A percentile compares a stretch with the other conserved stretches of the same genome.
phyloP scores from a whole-genome alignment of 1,139 yeast species.

The Geotrichum reessii region DNA sequence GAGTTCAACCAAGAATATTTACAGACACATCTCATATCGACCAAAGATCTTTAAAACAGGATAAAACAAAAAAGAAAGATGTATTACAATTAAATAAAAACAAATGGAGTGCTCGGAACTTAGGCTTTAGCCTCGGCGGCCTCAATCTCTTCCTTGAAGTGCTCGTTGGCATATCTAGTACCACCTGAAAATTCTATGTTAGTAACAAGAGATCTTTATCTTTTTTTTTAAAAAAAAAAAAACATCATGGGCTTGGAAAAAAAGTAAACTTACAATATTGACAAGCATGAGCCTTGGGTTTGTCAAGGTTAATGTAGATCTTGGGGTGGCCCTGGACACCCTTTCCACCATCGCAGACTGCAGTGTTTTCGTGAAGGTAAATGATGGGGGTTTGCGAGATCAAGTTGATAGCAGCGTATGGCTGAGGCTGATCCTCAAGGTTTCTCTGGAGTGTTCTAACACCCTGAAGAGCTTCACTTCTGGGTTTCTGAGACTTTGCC shows the following conservation, averaged over 20 bases:
- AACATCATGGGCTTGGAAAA: neutral
- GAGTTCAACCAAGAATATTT: no score
- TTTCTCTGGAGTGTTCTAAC: slow-evolving; percentile 73
- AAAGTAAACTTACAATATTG: slow-evolving; percentile 52
- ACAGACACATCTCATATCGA: no score
- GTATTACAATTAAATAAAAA: neutral
- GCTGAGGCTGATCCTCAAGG: slow-evolving; percentile 62
- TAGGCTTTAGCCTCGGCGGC: slow-evolving; percentile 16
- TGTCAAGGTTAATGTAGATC: slow-evolving; percentile 73
- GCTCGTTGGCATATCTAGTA: slow-evolving; percentile 17
- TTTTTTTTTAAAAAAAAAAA: no score
- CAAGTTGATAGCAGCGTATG: slow-evolving; percentile 79
- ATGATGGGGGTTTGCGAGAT: slow-evolving; percentile 69
- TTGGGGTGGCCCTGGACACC: slow-evolving; percentile 83
- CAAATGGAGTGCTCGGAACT: neutral
- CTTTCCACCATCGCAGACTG: slow-evolving; percentile 81
- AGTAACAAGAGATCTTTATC: slow-evolving; percentile 2
- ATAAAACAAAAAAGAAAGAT: neutral
- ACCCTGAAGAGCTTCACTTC: slow-evolving; percentile 54
- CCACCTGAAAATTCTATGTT: slow-evolving; percentile 13
- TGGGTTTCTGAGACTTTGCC: slow-evolving; percentile 63
- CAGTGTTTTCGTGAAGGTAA: slow-evolving; percentile 56
- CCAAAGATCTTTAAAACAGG: neutral
- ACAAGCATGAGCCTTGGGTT: slow-evolving; percentile 65
- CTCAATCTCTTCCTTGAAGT: slow-evolving; percentile 13